Base-by-base conservation (phyloP, 495 filamentous ascomycete genomes). In the Penicillium canescens region DNA sequence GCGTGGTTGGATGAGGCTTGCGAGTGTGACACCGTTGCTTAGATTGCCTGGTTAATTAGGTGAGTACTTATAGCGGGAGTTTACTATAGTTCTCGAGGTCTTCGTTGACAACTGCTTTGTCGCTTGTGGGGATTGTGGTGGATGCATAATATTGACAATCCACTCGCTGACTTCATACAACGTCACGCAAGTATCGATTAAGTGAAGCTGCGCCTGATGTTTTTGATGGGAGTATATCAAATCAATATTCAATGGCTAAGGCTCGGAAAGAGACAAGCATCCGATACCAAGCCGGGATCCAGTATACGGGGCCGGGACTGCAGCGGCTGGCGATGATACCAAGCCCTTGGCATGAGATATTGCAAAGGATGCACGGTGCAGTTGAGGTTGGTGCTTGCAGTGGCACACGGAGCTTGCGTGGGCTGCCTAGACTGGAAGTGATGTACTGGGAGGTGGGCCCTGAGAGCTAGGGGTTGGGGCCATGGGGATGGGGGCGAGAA, bases 371-470 rank as follows among this genome's bases (percentile, higher is more conserved):
- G 9, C 34, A 31, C 20, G 18, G 13, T 11, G 37, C 20, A 42
- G 14, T 38, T 31, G 28, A 12, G 23, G 13, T 16, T 34, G 10
- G 31, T 13, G 39, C 39, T 43, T 28, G 49, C 49, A 36, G 49
- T 51, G 40, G 34, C 39, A 50, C 24, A 42, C 12, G 8, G 13
- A 36, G 39, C 49, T 51, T 51, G 49, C 49, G 49, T 42, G 40
- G 49, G 26, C 38, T 10, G 1, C 49, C 38, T 1, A 51, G 49
- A 16, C 5, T 18, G 39, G 49, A 35, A 51, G 18, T 13, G 49
- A 51, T 51, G 21, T 24, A 6, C 40, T 28, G 47, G 9, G 5
- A 23, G 28, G 34, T 48, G 34, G 46, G 34, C 26, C 45, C 2
- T 26, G 3, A 35, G 20, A 20, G 34, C 35, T 48, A 18, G 6